Evolutionary conservation across 1,284 basidiomycete species (phyloP), one percentile per base, ranked within the genome.

Genomic region (Cystobasidium pallidum): DNA sequence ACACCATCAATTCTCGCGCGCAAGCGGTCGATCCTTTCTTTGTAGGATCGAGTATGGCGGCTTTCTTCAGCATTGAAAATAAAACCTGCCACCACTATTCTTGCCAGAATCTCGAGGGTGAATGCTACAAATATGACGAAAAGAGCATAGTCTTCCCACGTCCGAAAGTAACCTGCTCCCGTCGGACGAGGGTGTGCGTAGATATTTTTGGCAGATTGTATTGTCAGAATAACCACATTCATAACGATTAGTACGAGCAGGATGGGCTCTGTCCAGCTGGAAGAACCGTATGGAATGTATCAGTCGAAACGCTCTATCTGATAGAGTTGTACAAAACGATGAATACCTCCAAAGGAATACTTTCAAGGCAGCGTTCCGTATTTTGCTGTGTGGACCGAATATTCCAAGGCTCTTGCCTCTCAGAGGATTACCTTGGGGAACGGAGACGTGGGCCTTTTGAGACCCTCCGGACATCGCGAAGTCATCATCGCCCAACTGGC

Each of bases 11-110:
- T 36, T 34, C 58, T 17, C 21, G 43, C 51, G 2, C 64, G 52
- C 7, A 66, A 34, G 8, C 49, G 47, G 3, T 21, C 24, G 34
- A 43, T 30, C 26, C 64, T 36, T 19, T 36, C 52, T 41, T 32
- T 49, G 51, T 49, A 66, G n/a, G 64, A n/a, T 13, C 52, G 36
- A 8, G 64, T 57, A 41, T 34, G 80, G 39, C 86, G 86, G 10
- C 89, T 83, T 74, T 92, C 70, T 39, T 73, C 89, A 10, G 94
- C 93, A 79, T 97, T 94, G 72, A 97, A 85, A 30, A 98, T 80
- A 75, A 99, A 86, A 19, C 95, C 95, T 13, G 91, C 93, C 30
- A 95, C 91, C 78, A 92, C 87, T 79, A 96, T 94, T 26, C 94
- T 88, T 49, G 91, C 91, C 74, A 91, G 84, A 66, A 91, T 88